Evolutionary conservation across 2,329 filamentous ascomycete species (phyloP).

Genomic region (Colletotrichum theobromicola): DNA sequence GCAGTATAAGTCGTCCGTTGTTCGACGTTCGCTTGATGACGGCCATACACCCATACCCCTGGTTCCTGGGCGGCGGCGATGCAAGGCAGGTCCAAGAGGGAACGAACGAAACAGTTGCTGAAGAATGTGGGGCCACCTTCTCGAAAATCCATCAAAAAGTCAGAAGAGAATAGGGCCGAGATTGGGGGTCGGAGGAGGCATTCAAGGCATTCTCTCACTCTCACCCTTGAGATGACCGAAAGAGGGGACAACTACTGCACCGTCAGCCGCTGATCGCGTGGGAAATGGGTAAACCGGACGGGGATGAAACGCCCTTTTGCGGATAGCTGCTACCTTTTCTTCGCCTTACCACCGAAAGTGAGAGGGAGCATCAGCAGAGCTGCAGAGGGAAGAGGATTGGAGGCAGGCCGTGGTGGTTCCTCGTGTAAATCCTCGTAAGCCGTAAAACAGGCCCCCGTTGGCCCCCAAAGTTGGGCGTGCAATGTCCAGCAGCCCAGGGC

Average conservation of each 20-base stretch:
- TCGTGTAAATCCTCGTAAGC: not conserved
- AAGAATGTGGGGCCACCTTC: slow-evolving; percentile 12
- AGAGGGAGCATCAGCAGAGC: not conserved
- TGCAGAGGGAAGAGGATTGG: too few relatives aligned
- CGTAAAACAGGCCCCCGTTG: not conserved
- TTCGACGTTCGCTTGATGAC: not conserved
- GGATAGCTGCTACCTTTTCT: not conserved
- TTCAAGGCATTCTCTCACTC: not conserved
- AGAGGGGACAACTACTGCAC: not conserved
- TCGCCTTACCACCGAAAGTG: not conserved
- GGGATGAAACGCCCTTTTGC: slow-evolving; percentile 2
- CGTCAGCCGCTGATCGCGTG: slow-evolving; percentile 5
- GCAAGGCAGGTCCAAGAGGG: not conserved
- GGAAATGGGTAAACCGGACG: not conserved
- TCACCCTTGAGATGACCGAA: not conserved
- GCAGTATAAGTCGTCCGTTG: not conserved
- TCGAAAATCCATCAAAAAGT: not conserved
- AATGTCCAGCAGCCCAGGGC: not conserved
- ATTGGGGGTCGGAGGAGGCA: too few relatives aligned
- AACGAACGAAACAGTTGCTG: slow-evolving; percentile 3
- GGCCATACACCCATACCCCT: not conserved
- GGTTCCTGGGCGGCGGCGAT: not conserved
- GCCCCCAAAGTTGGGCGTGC: not conserved
- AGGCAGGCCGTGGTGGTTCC: not conserved
- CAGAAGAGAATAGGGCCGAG: slow-evolving; percentile 3